A percentile compares a stretch with the other conserved stretches of the same genome.
phyloP scores from a whole-genome alignment of 1,139 yeast genomes.

The Yamadazyma buinensis region DNA sequence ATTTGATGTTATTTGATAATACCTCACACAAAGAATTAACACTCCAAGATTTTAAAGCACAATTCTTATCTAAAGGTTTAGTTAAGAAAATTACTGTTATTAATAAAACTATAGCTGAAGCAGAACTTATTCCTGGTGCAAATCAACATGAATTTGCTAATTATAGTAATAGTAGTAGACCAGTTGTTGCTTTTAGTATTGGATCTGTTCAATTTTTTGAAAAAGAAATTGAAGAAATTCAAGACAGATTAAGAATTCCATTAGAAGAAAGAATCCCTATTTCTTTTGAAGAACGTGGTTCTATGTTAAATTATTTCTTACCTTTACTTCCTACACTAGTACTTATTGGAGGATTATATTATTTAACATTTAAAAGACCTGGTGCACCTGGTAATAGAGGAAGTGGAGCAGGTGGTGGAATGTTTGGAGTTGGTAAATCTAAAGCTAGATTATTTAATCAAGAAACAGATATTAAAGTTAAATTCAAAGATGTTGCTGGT shows the following conservation, averaged over 20 bases:
- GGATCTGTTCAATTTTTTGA: slow-evolving; percentile 75
- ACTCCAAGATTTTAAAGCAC: slow-evolving; percentile 85
- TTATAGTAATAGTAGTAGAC: slow-evolving; percentile 31
- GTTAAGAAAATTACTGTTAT: slow-evolving; percentile 75
- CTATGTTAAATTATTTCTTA: slow-evolving; percentile 51
- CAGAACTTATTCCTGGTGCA: slow-evolving; percentile 62
- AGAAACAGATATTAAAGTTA: slow-evolving; percentile 67
- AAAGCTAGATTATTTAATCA: slow-evolving; percentile 70
- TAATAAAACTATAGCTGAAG: slow-evolving; percentile 75
- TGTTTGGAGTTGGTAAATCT: slow-evolving; percentile 62
- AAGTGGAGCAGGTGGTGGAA: slow-evolving; percentile 48
- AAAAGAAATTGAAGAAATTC: slow-evolving; percentile 58
- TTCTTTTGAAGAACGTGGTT: slow-evolving; percentile 57
- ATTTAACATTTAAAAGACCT: slow-evolving; percentile 60
- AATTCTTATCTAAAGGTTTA: slow-evolving; percentile 77
- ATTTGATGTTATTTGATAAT: too few species aligned
- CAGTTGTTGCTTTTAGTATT: slow-evolving; percentile 59
- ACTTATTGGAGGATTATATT: slow-evolving; percentile 68
- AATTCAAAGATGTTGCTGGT: slow-evolving; percentile 79
- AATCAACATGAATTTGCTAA: slow-evolving; percentile 30
- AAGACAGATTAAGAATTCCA: slow-evolving; percentile 58
- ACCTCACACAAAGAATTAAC: slow-evolving; percentile 60
- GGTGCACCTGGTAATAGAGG: slow-evolving; percentile 36
- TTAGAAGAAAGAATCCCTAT: slow-evolving; percentile 63
- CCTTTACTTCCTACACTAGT: slow-evolving; percentile 68